phyloP scores from a whole-genome alignment of 371 early-diverging fungal species.

The Funneliformis caledonium region DNA sequence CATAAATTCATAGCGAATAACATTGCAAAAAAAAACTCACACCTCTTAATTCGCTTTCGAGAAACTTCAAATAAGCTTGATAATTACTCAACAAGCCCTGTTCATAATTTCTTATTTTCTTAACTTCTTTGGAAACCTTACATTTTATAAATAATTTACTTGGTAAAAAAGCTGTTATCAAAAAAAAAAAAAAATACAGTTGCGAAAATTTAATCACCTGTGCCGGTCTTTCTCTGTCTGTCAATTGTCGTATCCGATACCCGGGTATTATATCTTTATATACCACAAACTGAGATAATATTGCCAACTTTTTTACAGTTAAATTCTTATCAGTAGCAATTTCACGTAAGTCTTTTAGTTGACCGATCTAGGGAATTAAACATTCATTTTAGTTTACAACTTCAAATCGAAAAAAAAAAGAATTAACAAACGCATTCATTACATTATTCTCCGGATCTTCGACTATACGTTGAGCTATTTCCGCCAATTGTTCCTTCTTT shows the following conservation, averaged over 20 bases:
- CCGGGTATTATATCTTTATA: no score
- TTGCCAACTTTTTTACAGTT: no score
- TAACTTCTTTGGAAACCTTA: slow-evolving; percentile 89
- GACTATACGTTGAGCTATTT: no score
- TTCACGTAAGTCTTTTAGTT: no score
- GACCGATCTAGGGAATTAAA: no score
- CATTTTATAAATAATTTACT: slow-evolving; percentile 6
- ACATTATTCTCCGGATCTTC: slow-evolving; percentile 67
- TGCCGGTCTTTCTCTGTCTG: slow-evolving; percentile 46
- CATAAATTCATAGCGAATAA: neutral
- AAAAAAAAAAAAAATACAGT: no score
- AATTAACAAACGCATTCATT: slow-evolving; percentile 8
- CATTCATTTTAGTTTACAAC: slow-evolving; percentile 58
- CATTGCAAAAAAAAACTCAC: neutral
- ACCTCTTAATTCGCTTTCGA: slow-evolving; percentile 54
- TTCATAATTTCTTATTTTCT: slow-evolving; percentile 84
- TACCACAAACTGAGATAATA: no score
- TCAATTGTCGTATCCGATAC: no score
- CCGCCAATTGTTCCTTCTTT: no score
- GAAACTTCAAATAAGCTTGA: slow-evolving; percentile 78
- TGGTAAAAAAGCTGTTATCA: neutral
- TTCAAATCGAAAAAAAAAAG: neutral
- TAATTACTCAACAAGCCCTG: slow-evolving; percentile 79
- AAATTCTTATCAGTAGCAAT: no score
- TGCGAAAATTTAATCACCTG: slow-evolving; percentile 4